phyloP scores from a whole-genome alignment of 2,329 filamentous ascomycete genomes.

The Rosellinia necatrix region DNA sequence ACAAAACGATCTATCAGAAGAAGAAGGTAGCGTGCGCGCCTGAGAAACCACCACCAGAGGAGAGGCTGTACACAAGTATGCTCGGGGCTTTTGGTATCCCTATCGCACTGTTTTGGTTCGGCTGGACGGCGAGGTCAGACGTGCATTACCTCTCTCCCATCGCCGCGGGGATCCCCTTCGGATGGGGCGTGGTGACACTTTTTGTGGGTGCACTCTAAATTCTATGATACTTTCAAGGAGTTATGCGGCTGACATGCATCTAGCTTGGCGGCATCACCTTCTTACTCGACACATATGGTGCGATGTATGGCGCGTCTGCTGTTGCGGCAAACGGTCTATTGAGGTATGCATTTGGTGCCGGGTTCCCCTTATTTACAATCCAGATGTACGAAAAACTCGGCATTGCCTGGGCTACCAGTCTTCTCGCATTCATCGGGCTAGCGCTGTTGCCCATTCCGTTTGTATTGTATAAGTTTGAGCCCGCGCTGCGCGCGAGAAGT shows the following conservation, averaged over 20 bases:
- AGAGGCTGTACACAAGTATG: slow-evolving; percentile 63
- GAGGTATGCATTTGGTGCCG: slow-evolving; percentile 61
- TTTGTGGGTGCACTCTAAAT: slow-evolving; percentile 49
- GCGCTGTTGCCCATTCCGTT: slow-evolving; percentile 50
- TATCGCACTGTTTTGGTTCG: slow-evolving; percentile 63
- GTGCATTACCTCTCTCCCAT: slow-evolving; percentile 57
- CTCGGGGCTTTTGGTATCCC: slow-evolving; percentile 59
- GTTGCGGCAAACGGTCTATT: slow-evolving; percentile 70
- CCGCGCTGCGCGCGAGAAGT: slow-evolving; percentile 41
- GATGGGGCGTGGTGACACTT: slow-evolving; percentile 63
- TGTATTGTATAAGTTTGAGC: slow-evolving; percentile 49
- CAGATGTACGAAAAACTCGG: slow-evolving; percentile 62
- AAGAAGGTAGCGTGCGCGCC: slow-evolving; percentile 40
- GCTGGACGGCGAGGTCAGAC: slow-evolving; percentile 54
- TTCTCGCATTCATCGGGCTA: slow-evolving; percentile 44
- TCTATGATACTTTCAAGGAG: neutral
- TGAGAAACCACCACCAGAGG: slow-evolving; percentile 53
- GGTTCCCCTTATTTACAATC: slow-evolving; percentile 63
- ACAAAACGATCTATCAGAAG: slow-evolving; percentile 47
- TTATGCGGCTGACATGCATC: neutral
- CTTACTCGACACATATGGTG: slow-evolving; percentile 19
- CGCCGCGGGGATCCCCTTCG: slow-evolving; percentile 58
- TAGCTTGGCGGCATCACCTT: slow-evolving; percentile 48
- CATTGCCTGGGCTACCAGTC: slow-evolving; percentile 68
- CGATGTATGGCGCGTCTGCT: slow-evolving; percentile 74